Evolutionary conservation across 2,329 filamentous ascomycete genomes (phyloP), one percentile per base, ranked within the genome.

Genomic region (Claviceps sp.): DNA sequence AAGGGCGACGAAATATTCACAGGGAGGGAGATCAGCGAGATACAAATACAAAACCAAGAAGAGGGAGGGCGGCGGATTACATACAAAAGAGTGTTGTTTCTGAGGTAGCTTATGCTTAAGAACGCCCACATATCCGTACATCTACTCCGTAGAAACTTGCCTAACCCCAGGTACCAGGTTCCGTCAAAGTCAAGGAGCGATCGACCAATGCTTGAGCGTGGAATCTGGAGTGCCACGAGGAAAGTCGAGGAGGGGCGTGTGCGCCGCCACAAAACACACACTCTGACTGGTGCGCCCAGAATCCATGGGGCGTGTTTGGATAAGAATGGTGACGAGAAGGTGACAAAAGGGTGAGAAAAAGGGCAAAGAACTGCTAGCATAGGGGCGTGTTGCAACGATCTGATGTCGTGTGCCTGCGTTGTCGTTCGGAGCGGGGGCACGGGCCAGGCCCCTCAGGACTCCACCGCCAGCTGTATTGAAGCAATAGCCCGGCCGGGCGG

Each of bases 1-100:
- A 30, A 52, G 50, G 40, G 46, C 47, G 44, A 54, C 42, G 48
- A 51, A 49, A 18, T 14, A 20, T 38, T 37, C 18, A 24, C 2
- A 22, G 18, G 26, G 45, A 24, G 43, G 3, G 41, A 14, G 24
- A 30, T 16, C 22, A 24, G 6, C n/a, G n/a, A 42, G 41, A 42
- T 18, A 22, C 7, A 26, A 26, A 34, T 4, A 13, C 34, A 37
- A 26, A 46, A 46, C 18, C 34, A 34, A n/a, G 34, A 34, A 14
- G 44, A 30, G 44, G 44, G 16, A 20, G 26, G 3, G 44, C 38
- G 38, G 38, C 3, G 38, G 38, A 41, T 18, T 9, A 43, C 18
- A 13, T 9, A 43, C 18, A 13, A n/a, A 20, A 22, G 8, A n/a
- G 41, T 30, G 3, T 30, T 30, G 26, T 30, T 30, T 30, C 26